These are phyloP conservation scores for Rhodotorula kratochvilovae DNA, from an alignment of 768 basidiomycete genomes.

Conservation along the genomic window DNA sequence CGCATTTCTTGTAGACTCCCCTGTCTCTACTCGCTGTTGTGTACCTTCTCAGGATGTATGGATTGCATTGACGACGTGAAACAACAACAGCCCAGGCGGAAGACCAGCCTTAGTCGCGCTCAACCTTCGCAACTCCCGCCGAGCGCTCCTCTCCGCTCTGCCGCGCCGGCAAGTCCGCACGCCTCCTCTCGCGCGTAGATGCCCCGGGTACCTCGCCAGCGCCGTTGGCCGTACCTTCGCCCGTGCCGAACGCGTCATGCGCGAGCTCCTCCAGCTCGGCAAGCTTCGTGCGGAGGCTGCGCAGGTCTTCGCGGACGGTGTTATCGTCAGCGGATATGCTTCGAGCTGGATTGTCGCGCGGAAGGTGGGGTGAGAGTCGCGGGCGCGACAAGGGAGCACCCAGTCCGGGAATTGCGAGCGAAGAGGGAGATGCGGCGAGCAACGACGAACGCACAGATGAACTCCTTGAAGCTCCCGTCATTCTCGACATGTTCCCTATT, in stretches of 20 bases:
- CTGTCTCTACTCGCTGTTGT: too few relatives aligned
- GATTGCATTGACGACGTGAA: not conserved
- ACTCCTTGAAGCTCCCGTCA: slow-evolving; percentile 12
- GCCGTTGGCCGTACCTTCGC: not conserved
- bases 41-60: not conserved
- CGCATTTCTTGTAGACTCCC: too few relatives aligned
- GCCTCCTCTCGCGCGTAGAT: not conserved
- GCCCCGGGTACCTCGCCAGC: not conserved
- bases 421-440: not conserved
- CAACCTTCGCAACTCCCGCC: not conserved
- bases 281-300: slow-evolving; percentile 12
- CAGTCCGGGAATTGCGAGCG: too few relatives aligned
- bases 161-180: too few relatives aligned
- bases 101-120: not conserved
- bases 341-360: too few relatives aligned
- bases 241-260: not conserved
- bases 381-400: too few relatives aligned
- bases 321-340: too few relatives aligned
- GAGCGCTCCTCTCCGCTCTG: too few relatives aligned
- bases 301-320: slow-evolving; percentile 6
- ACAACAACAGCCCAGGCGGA: not conserved
- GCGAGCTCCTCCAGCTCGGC: slow-evolving; percentile 8
- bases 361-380: too few relatives aligned
- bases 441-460: slow-evolving; percentile 20
- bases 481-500: slow-evolving; percentile 25